Evolutionary conservation across 2,329 filamentous ascomycete species (phyloP).

Genomic region (Botryotinia narcissicola): DNA sequence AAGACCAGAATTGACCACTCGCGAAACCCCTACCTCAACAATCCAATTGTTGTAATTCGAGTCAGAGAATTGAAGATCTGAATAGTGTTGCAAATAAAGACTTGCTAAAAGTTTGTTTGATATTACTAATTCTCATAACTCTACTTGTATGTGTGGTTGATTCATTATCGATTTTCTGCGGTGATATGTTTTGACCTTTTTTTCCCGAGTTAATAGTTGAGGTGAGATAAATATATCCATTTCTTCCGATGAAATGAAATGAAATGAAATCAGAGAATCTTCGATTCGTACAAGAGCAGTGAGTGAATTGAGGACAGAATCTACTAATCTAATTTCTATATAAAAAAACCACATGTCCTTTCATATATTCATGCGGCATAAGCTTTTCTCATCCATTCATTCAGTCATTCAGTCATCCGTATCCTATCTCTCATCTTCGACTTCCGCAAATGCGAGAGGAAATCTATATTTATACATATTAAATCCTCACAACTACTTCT

Average conservation of each 20-base stretch:
- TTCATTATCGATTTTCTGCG: too few species aligned
- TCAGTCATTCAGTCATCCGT: not conserved
- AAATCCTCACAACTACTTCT: not conserved
- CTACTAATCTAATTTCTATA: not conserved
- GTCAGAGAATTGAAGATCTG: too few species aligned
- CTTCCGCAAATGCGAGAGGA: not conserved
- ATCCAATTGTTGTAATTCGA: too few species aligned
- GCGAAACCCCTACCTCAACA: too few species aligned
- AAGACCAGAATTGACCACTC: too few species aligned
- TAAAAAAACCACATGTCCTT: not conserved
- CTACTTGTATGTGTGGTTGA: too few species aligned
- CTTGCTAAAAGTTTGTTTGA: too few species aligned
- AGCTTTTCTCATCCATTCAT: constrained; percentile 53
- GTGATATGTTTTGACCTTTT: too few species aligned
- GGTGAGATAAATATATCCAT: too few species aligned
- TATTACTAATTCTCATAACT: too few species aligned
- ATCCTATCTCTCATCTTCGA: not conserved
- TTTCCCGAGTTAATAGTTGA: too few species aligned
- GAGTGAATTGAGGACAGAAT: not conserved
- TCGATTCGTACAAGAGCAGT: not conserved
- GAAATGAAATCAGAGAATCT: not conserved
- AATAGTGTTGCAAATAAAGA: too few species aligned
- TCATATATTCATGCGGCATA: not conserved
- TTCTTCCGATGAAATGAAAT: not conserved
- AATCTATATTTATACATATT: not conserved